Base-by-base conservation (phyloP, 345 rosid species). In the Populus davidiana region DNA sequence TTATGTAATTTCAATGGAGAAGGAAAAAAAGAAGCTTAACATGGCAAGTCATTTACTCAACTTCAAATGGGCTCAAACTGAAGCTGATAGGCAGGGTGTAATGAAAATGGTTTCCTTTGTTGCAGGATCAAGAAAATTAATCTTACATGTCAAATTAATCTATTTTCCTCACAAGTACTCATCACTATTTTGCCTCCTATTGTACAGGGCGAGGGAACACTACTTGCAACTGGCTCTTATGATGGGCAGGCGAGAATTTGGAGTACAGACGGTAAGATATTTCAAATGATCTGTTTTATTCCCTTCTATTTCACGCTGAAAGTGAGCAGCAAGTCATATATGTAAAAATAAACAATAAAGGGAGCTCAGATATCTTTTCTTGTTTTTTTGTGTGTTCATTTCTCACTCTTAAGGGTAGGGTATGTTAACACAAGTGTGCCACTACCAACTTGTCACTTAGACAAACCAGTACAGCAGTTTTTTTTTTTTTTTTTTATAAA, bases 181-280 rank as follows among this genome's bases (percentile, higher is more conserved):
- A 18, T 67, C 38, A 39, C 78, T 74, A 47, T 70, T 75, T 74
- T 56, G 23, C 39, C 31, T 75, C 47, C 47, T 65, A 69, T 78
- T 62, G n/a, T 86, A 76, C 86, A 92, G 99, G 90, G 92, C 43
- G 98, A 93, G 56, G 98, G 98, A 38, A 92, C 96, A 70, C 86
- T 91, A 78, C 97, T 96, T 79, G 99, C 99, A 33, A 96, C 97
- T 3, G 99, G 98, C 78, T 96, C 99, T 49, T 96, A 90, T 82
- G 98, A 96, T 83, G 97, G 98, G 74, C 99, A 93, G 84, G 97
- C 98, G 31, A 92, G 99, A 87, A 90, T 96, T 70, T 96, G 98
- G 98, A 86, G 79, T 76, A 83, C 88, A 75, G 88, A 82, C 82
- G 99, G 98, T 93, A 85, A 81, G 90, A 66, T 82, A 69, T 29